These are phyloP conservation scores for Avena eriantha DNA, from an alignment of 176 grass and related monocot genomes.

Conservation along the genomic window DNA sequence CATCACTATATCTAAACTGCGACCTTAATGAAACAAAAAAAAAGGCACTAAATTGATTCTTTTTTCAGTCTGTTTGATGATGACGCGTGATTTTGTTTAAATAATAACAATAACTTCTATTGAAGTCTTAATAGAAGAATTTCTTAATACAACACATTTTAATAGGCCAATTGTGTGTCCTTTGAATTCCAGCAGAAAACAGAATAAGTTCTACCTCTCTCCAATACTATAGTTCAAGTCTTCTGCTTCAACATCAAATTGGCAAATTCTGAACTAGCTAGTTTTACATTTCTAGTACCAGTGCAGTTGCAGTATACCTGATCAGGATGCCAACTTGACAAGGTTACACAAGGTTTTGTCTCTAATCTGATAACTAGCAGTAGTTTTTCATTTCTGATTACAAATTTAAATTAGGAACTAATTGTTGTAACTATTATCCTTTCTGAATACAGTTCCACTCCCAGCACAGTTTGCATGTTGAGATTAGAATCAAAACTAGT, in stretches of 20 bases:
- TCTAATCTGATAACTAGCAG: not conserved
- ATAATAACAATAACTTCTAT: not conserved
- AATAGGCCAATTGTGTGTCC: too few relatives aligned
- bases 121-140: constrained; percentile 21
- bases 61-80: constrained; percentile 10
- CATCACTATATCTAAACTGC: not conserved
- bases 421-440: constrained; percentile 6
- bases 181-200: too few relatives aligned
- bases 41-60: constrained; percentile 16
- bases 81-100: constrained; percentile 1
- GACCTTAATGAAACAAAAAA: constrained; percentile 29
- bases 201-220: too few relatives aligned
- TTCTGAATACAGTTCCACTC: not conserved
- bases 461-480: not conserved
- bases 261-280: not conserved
- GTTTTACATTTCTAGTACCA: constrained; percentile 17
- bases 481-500: constrained; percentile 11
- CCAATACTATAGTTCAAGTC: too few relatives aligned
- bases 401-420: constrained; percentile 20
- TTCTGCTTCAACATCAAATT: not conserved
- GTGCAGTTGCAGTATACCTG: constrained; percentile 25
- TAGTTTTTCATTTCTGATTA: not conserved
- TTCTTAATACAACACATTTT: not conserved
- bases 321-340: constrained; percentile 28
- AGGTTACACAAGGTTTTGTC: not conserved